Conservation (phyloP, 306 rosid genomes). For the Gleditsia sinensis region DNA sequence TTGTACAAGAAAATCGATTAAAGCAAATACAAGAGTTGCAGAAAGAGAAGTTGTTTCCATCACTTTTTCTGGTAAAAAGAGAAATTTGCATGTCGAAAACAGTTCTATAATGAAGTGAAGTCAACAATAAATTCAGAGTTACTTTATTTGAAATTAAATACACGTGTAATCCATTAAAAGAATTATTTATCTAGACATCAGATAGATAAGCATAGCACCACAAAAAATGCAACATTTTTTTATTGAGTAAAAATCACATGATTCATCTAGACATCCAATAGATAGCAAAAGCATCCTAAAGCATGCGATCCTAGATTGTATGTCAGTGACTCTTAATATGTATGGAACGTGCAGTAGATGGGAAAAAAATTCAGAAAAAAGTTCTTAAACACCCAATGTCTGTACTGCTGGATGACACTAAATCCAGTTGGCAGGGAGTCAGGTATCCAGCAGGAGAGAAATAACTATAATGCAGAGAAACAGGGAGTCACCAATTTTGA, state of each 20-base stretch:
- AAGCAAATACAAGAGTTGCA: not conserved
- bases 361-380: not conserved
- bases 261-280: not conserved
- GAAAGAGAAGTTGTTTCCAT: not conserved
- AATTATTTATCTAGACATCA: too few species aligned
- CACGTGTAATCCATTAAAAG: not conserved
- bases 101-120: not conserved
- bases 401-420: not conserved
- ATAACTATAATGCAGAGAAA: too few species aligned
- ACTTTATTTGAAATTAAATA: constrained; percentile 6
- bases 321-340: not conserved
- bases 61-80: not conserved
- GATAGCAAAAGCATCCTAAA: not conserved
- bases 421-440: not conserved
- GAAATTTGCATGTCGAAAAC: not conserved
- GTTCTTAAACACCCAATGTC: not conserved
- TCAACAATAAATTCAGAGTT: constrained; percentile 12
- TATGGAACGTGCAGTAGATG: constrained; percentile 5
- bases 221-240: not conserved
- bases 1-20: not conserved
- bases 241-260: not conserved
- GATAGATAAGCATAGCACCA: not conserved
- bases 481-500: too few species aligned
- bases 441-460: too few species aligned
- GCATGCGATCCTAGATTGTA: not conserved